Base-by-base conservation (phyloP, 108 stramenopile species). In the Pseudonitzschia pungens region DNA sequence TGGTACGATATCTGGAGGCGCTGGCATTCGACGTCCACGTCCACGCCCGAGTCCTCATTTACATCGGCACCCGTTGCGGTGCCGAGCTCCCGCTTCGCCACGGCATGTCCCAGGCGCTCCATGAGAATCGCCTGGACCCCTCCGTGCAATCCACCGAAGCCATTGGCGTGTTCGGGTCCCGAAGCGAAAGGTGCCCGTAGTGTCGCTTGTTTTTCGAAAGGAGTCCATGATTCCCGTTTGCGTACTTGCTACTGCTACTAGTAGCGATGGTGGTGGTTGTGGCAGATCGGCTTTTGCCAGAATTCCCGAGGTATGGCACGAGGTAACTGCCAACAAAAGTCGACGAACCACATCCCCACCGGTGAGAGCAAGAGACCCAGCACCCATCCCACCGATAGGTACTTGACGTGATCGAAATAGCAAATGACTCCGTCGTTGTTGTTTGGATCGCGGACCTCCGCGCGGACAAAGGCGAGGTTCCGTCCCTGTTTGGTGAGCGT, bases 111-210 rank as follows among this genome's bases (percentile, higher is more conserved):
- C 2, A 67, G 44, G 14, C 36, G 28, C 22, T 67, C 66, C 66
- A 67, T 67, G 0, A 67, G 43, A 50, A 67, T 67, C 42, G 66
- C 50, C 60, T 65, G 59, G 32, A 58, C 71, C 7, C 74, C 24
- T 53, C 60, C 36, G 20, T 69, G 67, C 18, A 60, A 16, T 62
- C 75, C 48, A 18, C 44, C 43, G 52, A 69, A 26, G 57, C 75
- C 57, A 36, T 76, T 56, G 24, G 66, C 27, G 45, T 67, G 66
- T 29, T 45, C 45, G 16, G 42, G 44, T 22, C 66, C n/a, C 29
- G 11, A 51, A 44, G 21, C 14, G 44, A 48, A 67, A 67, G 0
- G 66, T 45, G 7, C 45, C 66, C 10, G 43, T 67, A 26, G 66
- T 48, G 44, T 44, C 45, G 28, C 66, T 28, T 20, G 66, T 67